phyloP scores from a whole-genome alignment of 371 early-diverging fungal genomes.

The Mortierella sp. region DNA sequence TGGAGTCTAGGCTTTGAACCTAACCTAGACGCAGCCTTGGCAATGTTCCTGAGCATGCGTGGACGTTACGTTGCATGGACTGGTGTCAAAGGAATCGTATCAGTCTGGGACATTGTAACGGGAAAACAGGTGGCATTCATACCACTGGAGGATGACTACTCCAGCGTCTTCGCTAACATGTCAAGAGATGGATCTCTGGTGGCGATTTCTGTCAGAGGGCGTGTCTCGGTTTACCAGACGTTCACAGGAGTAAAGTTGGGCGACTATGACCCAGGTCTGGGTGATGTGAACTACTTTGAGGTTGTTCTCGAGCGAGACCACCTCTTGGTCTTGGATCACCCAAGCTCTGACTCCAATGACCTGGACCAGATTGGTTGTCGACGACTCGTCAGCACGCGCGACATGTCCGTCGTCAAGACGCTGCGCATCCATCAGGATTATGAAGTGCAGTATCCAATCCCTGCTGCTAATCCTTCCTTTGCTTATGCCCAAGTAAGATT shows the following conservation, averaged over 20 bases:
- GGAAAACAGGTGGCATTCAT: slow-evolving; percentile 13
- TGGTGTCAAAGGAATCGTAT: not conserved
- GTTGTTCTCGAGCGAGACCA: slow-evolving; percentile 11
- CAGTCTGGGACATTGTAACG: slow-evolving; percentile 22
- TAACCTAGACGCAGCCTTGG: not conserved
- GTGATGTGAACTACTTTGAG: not conserved
- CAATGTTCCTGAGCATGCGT: slow-evolving; percentile 1
- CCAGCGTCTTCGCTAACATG: not conserved
- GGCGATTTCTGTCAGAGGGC: slow-evolving; percentile 3
- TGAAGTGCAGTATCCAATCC: not conserved
- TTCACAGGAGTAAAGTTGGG: slow-evolving; percentile 8
- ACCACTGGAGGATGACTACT: not conserved
- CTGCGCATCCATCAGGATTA: slow-evolving; percentile 3
- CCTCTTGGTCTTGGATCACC: not conserved
- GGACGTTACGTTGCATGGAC: slow-evolving; percentile 29
- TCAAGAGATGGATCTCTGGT: slow-evolving; percentile 19
- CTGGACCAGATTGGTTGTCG: too few species aligned
- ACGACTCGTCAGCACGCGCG: slow-evolving; percentile 5
- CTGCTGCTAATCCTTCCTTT: not conserved
- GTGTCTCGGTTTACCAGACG: slow-evolving; percentile 14
- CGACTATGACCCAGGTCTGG: not conserved
- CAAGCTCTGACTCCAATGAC: not conserved
- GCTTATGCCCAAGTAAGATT: slow-evolving; percentile 6
- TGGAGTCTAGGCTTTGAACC: not conserved
- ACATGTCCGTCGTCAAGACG: slow-evolving; percentile 4